Evolutionary conservation across 106 monocot species (phyloP), one percentile per base, ranked within the genome.

Genomic region (Allium cepa): DNA sequence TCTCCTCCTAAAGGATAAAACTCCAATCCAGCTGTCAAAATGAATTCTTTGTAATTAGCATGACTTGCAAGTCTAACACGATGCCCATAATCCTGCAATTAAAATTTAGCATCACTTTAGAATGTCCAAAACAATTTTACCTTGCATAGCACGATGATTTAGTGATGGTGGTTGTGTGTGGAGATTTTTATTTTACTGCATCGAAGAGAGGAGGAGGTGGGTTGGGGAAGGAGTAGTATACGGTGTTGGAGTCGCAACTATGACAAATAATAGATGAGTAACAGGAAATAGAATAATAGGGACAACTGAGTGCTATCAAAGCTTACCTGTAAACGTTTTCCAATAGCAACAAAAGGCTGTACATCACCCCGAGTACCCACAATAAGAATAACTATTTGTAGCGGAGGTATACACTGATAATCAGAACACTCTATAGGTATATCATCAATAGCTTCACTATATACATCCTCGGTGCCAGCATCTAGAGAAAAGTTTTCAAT

Each of bases 311-410:
- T 17, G 22, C 12, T 14, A 17, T 17, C 59, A n/a, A 59, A 59
- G 14, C 18, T 47, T 17, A 97, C 96, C 96, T 97, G 96, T 74
- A 97, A 73, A 49, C 80, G 69, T 82, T 97, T 97, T 17, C 96
- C 96, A 73, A 92, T 97, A 73, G 96, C 91, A 84, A 97, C 73
- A 80, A 97, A 97, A 57, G 96, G 92, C 47, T 97, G 96, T 53
- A 97, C 96, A 82, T 97, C 96, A 71, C 96, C 96, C 67, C 92
- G 70, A 56, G 96, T 97, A 46, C 96, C 96, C 17, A 97, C 96
- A 67, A 97, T 97, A 82, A 97, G 88, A 67, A 97, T 97, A 57
- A 84, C 96, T 72, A 97, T 92, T 76, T 91, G 85, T 72, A 97
- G 76, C 53, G 88, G 96, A 70, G 88, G 92, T 68, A 86, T 66